Conservation (phyloP, 228 moss, liverwort and hornwort genomes). For the Sphagnum fallax region DNA sequence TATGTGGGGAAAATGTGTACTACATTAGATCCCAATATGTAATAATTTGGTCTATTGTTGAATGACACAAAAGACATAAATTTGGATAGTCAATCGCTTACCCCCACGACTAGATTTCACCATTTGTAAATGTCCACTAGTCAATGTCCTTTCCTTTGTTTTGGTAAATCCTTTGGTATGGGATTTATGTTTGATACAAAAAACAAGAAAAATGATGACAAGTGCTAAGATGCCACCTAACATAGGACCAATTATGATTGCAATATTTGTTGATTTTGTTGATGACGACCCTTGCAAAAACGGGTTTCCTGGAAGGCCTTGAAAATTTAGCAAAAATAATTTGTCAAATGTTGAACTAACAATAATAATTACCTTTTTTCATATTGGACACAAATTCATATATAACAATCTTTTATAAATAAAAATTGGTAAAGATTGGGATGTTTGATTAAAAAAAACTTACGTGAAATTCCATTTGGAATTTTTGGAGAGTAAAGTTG, state of each 20-base stretch:
- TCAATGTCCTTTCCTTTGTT: too few species aligned
- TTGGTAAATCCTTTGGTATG: too few species aligned
- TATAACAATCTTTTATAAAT: too few species aligned
- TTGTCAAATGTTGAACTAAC: too few species aligned
- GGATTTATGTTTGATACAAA: not conserved
- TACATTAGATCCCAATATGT: not conserved
- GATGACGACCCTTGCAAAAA: too few species aligned
- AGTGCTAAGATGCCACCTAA: conserved; percentile 14
- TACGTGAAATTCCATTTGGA: conserved; percentile 10
- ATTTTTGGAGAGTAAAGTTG: conserved; percentile 8
- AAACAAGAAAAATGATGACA: conserved; percentile 5
- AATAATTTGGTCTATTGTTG: not conserved
- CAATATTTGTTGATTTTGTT: not conserved
- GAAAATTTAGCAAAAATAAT: too few species aligned
- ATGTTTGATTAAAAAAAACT: too few species aligned
- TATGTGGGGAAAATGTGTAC: too few species aligned
- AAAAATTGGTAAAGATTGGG: too few species aligned
- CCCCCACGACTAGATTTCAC: not conserved
- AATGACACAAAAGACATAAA: not conserved
- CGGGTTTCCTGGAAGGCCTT: too few species aligned
- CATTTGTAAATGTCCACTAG: too few species aligned
- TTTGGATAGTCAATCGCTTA: not conserved
- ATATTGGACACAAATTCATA: not conserved
- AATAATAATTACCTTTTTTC: not conserved
- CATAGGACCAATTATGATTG: conserved; percentile 5